A percentile compares a stretch with the other conserved stretches of the same genome.
Evolutionary conservation across 2,329 filamentous ascomycete genomes (phyloP).

Genomic region (Hypoxylon sp.): DNA sequence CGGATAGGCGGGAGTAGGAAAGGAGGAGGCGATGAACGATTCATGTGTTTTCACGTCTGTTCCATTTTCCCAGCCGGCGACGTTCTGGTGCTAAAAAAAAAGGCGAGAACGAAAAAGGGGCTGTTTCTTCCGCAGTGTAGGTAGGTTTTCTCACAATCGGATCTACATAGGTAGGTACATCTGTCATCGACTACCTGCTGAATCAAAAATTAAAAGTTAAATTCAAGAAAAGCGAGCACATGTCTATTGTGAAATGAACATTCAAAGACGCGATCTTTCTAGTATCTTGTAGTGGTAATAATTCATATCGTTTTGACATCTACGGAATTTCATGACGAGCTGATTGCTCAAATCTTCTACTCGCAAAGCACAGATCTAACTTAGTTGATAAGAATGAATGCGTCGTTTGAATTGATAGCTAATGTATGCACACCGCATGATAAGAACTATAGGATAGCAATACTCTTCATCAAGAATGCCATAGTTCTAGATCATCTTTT

Average conservation of each 20-base stretch:
- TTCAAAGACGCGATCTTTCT: neutral
- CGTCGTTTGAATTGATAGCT: neutral
- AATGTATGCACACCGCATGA: neutral
- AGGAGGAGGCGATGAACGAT: slow-evolving; percentile 19
- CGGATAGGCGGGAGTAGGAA: slow-evolving; percentile 16
- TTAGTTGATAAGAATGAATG: neutral
- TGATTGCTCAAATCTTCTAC: neutral
- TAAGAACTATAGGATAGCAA: neutral
- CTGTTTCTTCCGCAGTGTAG: slow-evolving; percentile 9
- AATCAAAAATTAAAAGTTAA: slow-evolving; percentile 23
- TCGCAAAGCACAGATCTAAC: neutral
- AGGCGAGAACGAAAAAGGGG: neutral
- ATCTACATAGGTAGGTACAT: slow-evolving; percentile 7
- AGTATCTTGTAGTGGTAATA: neutral
- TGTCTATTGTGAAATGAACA: neutral
- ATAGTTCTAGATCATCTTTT: neutral
- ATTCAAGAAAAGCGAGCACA: neutral
- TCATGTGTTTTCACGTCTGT: slow-evolving; percentile 1
- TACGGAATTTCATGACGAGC: neutral
- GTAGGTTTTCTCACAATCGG: neutral
- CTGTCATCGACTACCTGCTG: slow-evolving; percentile 3
- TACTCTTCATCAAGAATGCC: neutral
- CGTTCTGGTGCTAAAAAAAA: slow-evolving; percentile 1
- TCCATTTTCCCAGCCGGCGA: neutral
- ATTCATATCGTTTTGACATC: neutral